Evolutionary conservation across 2,329 filamentous ascomycete species (phyloP).

Genomic region (Fusarium pseudograminearum): DNA sequence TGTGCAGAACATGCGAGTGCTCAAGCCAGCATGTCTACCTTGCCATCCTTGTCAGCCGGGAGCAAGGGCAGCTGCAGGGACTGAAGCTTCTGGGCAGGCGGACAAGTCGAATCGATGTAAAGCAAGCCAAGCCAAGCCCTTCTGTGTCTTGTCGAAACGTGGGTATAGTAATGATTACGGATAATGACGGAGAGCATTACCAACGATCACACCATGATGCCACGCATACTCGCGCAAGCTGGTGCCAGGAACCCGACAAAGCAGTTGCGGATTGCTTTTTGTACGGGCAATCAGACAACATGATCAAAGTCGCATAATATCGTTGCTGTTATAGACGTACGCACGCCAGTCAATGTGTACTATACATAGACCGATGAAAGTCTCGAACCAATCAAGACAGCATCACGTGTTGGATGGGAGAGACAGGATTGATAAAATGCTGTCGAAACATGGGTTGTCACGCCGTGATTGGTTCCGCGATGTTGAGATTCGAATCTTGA

Average conservation of each 20-base stretch:
- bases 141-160: constrained; percentile 39
- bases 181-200: constrained; percentile 42
- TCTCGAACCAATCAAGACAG: constrained; percentile 3
- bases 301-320: constrained; percentile 6
- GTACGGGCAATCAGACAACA: constrained; percentile 29
- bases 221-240: constrained; percentile 9
- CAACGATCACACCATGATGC: constrained; percentile 40
- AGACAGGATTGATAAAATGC: constrained; percentile 8
- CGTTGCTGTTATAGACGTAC: constrained; percentile 5
- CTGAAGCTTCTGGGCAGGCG: constrained; percentile 39
- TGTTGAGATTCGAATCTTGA: background rate
- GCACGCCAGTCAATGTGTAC: background rate
- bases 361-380: background rate
- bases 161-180: constrained; percentile 39
- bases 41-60: constrained; percentile 43
- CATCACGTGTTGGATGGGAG: constrained; percentile 28
- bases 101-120: constrained; percentile 36
- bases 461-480: background rate
- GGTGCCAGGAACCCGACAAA: constrained; percentile 22
- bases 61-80: constrained; percentile 50
- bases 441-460: constrained; percentile 3
- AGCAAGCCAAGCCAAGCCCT: constrained; percentile 46
- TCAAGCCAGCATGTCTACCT: constrained; percentile 51
- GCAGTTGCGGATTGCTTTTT: constrained; percentile 20
- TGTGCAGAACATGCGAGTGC: constrained; percentile 58